Evolutionary conservation across 1,284 basidiomycete species (phyloP).

Genomic region (Apiotrichum gracile): DNA sequence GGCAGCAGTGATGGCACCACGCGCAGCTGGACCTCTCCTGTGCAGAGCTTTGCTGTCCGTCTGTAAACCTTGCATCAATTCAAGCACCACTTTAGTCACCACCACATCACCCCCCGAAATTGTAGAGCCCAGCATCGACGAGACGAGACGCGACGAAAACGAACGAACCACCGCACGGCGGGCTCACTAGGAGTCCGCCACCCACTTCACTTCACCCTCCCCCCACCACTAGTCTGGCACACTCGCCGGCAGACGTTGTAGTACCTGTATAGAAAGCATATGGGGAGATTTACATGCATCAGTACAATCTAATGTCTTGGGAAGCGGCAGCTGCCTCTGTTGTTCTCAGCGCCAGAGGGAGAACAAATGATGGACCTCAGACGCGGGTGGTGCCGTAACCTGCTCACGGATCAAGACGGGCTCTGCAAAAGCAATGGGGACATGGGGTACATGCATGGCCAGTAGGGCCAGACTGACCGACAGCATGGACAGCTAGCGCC

Average conservation of each 20-base stretch:
- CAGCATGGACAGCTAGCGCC: too few relatives aligned
- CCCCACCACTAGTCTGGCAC: neutral
- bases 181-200: neutral
- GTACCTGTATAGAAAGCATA: neutral
- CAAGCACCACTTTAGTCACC: too few relatives aligned
- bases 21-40: conserved; percentile 6
- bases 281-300: neutral
- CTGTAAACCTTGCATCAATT: neutral
- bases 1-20: conserved; percentile 3
- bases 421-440: too few relatives aligned
- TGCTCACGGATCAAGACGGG: too few relatives aligned
- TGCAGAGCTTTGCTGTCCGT: conserved; percentile 9
- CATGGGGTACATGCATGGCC: too few relatives aligned
- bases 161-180: neutral
- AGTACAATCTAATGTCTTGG: too few relatives aligned
- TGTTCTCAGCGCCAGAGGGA: too few relatives aligned
- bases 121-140: neutral
- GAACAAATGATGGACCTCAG: too few relatives aligned
- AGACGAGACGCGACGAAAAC: neutral
- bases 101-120: too few relatives aligned
- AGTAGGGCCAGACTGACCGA: too few relatives aligned
- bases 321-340: too few relatives aligned
- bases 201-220: neutral
- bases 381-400: too few relatives aligned
- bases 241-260: neutral